Evolutionary conservation across 2,329 filamentous ascomycete genomes (phyloP).

Genomic region (Aureobasidium musti): DNA sequence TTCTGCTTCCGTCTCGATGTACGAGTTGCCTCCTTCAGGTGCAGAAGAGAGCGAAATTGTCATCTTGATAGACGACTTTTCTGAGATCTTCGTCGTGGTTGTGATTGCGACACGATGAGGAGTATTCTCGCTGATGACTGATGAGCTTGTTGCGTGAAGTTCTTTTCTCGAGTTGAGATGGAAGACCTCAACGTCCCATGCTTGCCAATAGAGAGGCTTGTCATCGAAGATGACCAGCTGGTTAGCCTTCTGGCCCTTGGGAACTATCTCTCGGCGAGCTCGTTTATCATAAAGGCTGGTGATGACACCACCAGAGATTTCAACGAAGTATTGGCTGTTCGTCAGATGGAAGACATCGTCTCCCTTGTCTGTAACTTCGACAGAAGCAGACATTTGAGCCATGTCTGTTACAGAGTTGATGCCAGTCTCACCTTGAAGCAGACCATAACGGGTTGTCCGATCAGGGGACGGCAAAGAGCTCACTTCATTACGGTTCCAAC

Average conservation of each 20-base stretch:
- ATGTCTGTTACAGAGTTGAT: conserved; percentile 40
- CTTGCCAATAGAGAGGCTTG: conserved; percentile 96
- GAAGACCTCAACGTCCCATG: conserved; percentile 97
- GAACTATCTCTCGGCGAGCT: conserved; percentile 74
- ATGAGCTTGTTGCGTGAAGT: conserved; percentile 63
- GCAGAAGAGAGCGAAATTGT: conserved; percentile 77
- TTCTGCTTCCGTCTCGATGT: conserved; percentile 76
- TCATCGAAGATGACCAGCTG: conserved; percentile 96
- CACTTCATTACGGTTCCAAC: conserved; percentile 70
- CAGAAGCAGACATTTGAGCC: conserved; percentile 32
- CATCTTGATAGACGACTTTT: conserved; percentile 81
- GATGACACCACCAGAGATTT: conserved; percentile 73
- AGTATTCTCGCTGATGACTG: conserved; percentile 69
- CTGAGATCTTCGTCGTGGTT: conserved; percentile 84
- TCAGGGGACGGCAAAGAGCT: conserved; percentile 59
- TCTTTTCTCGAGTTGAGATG: conserved; percentile 85
- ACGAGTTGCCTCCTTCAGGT: conserved; percentile 58
- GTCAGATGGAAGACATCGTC: conserved; percentile 72
- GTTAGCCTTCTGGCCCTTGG: conserved; percentile 73
- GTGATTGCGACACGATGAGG: conserved; percentile 77
- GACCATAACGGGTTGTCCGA: conserved; percentile 43
- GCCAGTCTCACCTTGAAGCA: conserved; percentile 53
- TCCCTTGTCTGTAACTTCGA: conserved; percentile 53
- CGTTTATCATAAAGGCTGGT: conserved; percentile 78
- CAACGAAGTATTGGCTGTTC: conserved; percentile 74